Percentiles rank a stretch among this genome's conserved stretches.
Evolutionary conservation across 768 basidiomycete species (phyloP).

Genomic region (Polyporus arcularius): DNA sequence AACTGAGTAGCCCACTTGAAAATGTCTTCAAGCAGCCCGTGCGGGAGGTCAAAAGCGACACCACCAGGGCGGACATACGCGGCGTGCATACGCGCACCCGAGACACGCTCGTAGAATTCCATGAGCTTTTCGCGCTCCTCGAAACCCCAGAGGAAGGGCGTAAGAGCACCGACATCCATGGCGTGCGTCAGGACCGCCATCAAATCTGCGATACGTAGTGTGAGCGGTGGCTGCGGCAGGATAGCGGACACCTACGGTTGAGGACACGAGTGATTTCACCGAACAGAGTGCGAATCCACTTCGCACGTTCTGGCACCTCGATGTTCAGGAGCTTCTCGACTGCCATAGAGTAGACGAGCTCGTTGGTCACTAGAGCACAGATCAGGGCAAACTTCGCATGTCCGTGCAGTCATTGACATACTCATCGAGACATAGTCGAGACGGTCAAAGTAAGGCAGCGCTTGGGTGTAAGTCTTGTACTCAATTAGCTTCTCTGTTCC

Average conservation of each 20-base stretch:
- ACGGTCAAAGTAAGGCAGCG: conserved; percentile 97
- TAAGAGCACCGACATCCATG: conserved; percentile 97
- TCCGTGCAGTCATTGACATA: conserved; percentile 39
- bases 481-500: conserved; percentile 99
- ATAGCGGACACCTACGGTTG: conserved; percentile 59
- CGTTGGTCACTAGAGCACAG: conserved; percentile 86
- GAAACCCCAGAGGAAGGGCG: conserved; percentile 99
- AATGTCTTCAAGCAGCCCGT: conserved; percentile 98
- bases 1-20: conserved; percentile 99
- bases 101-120: conserved; percentile 99
- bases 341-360: conserved; percentile 94
- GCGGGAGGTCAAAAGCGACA: conserved; percentile 96
- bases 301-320: conserved; percentile 93
- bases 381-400: neutral
- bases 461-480: conserved; percentile 98
- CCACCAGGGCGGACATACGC: conserved; percentile 99
- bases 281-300: conserved; percentile 97
- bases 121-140: conserved; percentile 99
- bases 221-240: neutral
- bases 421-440: conserved; percentile 99
- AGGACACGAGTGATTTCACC: conserved; percentile 96
- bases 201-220: conserved; percentile 54
- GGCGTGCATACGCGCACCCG: conserved; percentile 94
- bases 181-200: conserved; percentile 97
- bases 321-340: conserved; percentile 98